Evolutionary conservation across 2,329 filamentous ascomycete species (phyloP).

Genomic region (Colletotrichum nymphaeae): DNA sequence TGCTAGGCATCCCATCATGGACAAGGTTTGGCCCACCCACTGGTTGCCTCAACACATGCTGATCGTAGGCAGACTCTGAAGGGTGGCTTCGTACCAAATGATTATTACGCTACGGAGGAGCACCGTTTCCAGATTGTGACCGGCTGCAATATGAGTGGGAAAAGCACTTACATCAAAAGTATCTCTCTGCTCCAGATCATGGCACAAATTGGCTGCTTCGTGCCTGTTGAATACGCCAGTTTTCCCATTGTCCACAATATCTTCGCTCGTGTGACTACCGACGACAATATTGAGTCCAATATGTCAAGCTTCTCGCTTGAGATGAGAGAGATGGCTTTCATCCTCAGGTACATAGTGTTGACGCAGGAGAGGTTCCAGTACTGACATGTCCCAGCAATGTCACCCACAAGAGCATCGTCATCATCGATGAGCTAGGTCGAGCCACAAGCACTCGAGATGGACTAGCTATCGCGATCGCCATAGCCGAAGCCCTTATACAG

Average conservation of each 20-base stretch:
- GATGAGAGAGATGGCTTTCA: slow-evolving; percentile 96
- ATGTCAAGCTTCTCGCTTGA: slow-evolving; percentile 94
- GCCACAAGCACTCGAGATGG: slow-evolving; percentile 92
- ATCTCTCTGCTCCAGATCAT: slow-evolving; percentile 89
- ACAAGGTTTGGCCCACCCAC: slow-evolving; percentile 61
- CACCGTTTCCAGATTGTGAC: slow-evolving; percentile 93
- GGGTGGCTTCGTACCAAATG: slow-evolving; percentile 84
- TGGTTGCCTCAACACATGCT: not conserved
- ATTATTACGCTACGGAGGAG: slow-evolving; percentile 85
- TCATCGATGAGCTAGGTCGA: slow-evolving; percentile 92
- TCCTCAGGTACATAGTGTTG: slow-evolving; percentile 68
- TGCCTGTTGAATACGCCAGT: slow-evolving; percentile 85
- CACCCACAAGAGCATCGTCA: slow-evolving; percentile 78
- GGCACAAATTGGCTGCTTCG: slow-evolving; percentile 92
- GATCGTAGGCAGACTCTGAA: not conserved
- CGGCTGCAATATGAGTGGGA: slow-evolving; percentile 98
- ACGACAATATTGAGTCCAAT: slow-evolving; percentile 90
- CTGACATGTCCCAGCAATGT: slow-evolving; percentile 65
- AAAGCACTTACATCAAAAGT: slow-evolving; percentile 92
- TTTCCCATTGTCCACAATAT: slow-evolving; percentile 85
- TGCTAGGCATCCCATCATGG: slow-evolving; percentile 82
- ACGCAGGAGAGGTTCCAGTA: accelerated
- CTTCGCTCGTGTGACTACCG: slow-evolving; percentile 87
- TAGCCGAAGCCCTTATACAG: slow-evolving; percentile 87
- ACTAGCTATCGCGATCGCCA: slow-evolving; percentile 87